Base-by-base conservation (phyloP, 176 grass and related monocot genomes). In the Ensete ventricosum region DNA sequence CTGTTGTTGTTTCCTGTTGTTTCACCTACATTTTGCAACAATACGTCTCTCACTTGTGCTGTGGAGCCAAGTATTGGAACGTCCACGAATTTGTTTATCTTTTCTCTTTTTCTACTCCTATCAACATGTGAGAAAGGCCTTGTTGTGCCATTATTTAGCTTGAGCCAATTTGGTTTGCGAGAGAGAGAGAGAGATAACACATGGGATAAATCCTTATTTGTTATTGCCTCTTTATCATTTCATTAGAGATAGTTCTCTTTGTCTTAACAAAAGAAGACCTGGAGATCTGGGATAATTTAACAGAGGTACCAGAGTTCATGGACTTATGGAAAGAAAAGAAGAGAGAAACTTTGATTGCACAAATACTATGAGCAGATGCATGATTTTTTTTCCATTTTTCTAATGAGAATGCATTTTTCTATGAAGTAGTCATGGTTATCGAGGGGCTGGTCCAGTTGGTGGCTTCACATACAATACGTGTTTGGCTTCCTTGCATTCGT, bases 401-500 rank as follows among this genome's bases (percentile, higher is more conserved):
- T 53, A 25, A 76, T 66, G 12, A 16, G 10, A 21, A 20, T 23
- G 9, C 81, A 77, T 55, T 77, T 24, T 52, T 71, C 85, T 23
- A 1, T 55, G 89, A 75, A 70, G 85, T 75, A 52, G 55, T 6
- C 49, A 80, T 57, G 72, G 71, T 17, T 73, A 75, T 87, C 82
- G 64, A 87, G 84, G 76, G 16, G 81, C 72, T 68, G 71, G 73
- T 64, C 71, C 82, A 63, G 73, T 72, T 80, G 79, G 79, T 76
- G 83, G 69, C 22, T 76, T 84, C 83, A 81, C 78, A 50, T 71
- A 87, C 55, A 80, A 93, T 78, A 84, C 80, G 19, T 81, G 71
- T 70, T 79, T 93, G 63, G 82, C 94, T 62, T 88, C 94, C 14
- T 50, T 91, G 77, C 94, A 98, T 76, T 80, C 86, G 43, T 98